Percentiles rank a stretch among this genome's conserved stretches.
phyloP scores from a whole-genome alignment of 805 yeast genomes.

The Metschnikowia similis region DNA sequence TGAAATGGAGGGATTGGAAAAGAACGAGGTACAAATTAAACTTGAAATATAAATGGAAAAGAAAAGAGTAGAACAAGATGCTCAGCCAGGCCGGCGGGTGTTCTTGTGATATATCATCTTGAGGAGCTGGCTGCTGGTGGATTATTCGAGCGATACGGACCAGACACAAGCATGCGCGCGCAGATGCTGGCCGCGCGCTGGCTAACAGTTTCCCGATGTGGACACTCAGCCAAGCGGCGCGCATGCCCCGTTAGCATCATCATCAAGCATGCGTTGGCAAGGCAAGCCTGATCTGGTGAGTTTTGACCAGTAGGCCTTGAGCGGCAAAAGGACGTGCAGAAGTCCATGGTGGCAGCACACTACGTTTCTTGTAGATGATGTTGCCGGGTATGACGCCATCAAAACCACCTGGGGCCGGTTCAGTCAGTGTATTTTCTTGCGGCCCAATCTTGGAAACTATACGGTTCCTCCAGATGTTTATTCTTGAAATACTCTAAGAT shows the following conservation, averaged over 20 bases:
- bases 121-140: slow-evolving; percentile 4
- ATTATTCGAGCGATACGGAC: background rate
- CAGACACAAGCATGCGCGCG: background rate
- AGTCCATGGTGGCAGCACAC: too few species aligned
- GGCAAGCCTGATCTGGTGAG: too few species aligned
- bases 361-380: too few species aligned
- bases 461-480: too few species aligned
- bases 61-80: background rate
- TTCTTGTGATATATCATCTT: background rate
- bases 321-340: too few species aligned
- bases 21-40: background rate
- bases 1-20: background rate
- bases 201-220: slow-evolving; percentile 1
- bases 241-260: background rate
- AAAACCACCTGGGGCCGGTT: too few species aligned
- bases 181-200: slow-evolving; percentile 3
- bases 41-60: background rate
- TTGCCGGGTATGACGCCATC: too few species aligned
- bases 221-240: background rate
- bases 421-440: too few species aligned
- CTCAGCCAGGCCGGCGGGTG: background rate
- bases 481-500: too few species aligned
- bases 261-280: background rate
- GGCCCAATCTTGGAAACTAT: too few species aligned
- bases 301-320: too few species aligned